Evolutionary conservation across 805 yeast species (phyloP), one percentile per base, ranked within the genome.

Genomic region (Saturnispora quitensis): DNA sequence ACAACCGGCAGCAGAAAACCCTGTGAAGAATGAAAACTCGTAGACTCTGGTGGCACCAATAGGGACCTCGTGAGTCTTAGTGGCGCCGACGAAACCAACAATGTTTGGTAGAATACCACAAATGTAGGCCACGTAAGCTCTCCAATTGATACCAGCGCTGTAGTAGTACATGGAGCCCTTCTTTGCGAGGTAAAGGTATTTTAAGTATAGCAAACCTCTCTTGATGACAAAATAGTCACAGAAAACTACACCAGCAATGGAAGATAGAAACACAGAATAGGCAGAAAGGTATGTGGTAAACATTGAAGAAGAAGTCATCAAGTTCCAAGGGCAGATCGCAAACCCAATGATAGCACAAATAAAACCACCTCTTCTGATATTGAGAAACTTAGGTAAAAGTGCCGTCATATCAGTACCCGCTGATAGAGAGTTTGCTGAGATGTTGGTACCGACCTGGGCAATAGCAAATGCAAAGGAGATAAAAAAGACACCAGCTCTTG

Each of bases 1-100:
- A 3, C 73, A 43, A 52, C 76, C 77, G 0, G 95, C 72, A 1
- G 78, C 65, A 36, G 80, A 60, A 67, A 84, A 87, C 1, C 97
- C 96, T 53, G 84, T 75, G 58, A 89, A 81, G 72, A 82, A 89
- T 65, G 84, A 84, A 59, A 89, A 69, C 55, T 82, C 71, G 71
- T 86, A 89, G 45, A 89, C 78, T 52, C 78, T 73, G 53, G 80
- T 77, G 10, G 96, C 96, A 33, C 91, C 95, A 45, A 71, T 69
- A 28, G 96, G 95, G 15, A 88, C 95, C 7, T 46, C 52, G 54
- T 73, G 75, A n/a, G 81, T 77, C 40, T 83, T 86, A 24, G 86
- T 81, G 9, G 89, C 89, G 56, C 95, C 89, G 6, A 84, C 91
- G 60, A 89, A 89, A 1, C 97, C 97, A 20, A 85, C 85, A 62